These are phyloP conservation scores for Podospora pseudoanserina DNA, from an alignment of 495 filamentous ascomycete species.

Conservation along the genomic window DNA sequence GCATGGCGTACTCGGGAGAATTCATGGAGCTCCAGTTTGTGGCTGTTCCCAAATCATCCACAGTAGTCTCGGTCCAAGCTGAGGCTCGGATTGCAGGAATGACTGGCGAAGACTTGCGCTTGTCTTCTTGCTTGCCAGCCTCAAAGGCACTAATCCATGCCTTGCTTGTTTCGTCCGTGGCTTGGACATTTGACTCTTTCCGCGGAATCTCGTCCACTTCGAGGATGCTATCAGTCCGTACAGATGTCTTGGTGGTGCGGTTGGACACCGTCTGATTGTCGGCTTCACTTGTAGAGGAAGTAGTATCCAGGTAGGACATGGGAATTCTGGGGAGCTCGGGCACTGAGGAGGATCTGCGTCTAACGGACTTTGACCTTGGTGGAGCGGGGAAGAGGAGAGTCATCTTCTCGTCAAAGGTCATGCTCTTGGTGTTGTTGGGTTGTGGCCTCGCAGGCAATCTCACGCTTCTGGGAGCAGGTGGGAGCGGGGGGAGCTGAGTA, in stretches of 20 bases:
- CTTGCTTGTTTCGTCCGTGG: slow-evolving; percentile 34
- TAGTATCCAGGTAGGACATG: slow-evolving; percentile 24
- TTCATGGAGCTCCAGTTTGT: slow-evolving; percentile 41
- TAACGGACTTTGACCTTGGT: slow-evolving; percentile 30
- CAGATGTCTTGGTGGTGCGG: slow-evolving; percentile 33
- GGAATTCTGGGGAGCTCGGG: slow-evolving; percentile 45
- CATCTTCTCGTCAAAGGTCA: slow-evolving; percentile 54
- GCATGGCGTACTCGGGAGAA: slow-evolving; percentile 40
- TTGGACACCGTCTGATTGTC: slow-evolving; percentile 26
- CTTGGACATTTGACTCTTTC: slow-evolving; percentile 21
- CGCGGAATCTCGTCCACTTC: slow-evolving; percentile 39
- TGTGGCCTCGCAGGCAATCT: slow-evolving; percentile 29
- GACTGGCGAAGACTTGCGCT: slow-evolving; percentile 39
- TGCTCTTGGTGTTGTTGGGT: slow-evolving; percentile 50
- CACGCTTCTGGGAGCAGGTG: slow-evolving; percentile 42
- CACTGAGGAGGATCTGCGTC: slow-evolving; percentile 40
- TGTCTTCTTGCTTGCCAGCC: slow-evolving; percentile 26
- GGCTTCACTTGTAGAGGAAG: slow-evolving; percentile 18
- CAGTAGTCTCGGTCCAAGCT: slow-evolving; percentile 32
- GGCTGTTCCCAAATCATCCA: slow-evolving; percentile 31
- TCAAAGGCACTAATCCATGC: slow-evolving; percentile 42
- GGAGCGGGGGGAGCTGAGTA: slow-evolving; percentile 44
- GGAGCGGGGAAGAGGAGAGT: slow-evolving; percentile 45
- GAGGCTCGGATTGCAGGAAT: slow-evolving; percentile 32
- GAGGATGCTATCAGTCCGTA: slow-evolving; percentile 37